Evolutionary conservation across 352 stramenopile genomes (phyloP).

Genomic region (Globisporangium rhizosaccharum): DNA sequence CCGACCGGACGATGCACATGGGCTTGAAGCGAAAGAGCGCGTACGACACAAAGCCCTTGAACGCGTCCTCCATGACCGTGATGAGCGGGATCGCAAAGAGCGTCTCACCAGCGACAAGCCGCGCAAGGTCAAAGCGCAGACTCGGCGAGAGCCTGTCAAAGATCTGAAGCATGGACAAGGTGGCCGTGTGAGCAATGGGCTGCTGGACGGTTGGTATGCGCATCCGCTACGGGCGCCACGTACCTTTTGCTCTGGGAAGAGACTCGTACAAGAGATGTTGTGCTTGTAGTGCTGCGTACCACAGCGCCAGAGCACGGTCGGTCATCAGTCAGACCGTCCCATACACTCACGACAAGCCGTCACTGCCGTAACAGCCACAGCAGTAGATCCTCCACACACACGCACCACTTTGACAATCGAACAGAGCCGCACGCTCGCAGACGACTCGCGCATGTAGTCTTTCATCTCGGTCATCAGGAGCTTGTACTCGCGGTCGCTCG

Average conservation of each 20-base stretch:
- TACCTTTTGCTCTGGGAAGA: conserved; percentile 83
- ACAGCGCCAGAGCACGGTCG: not conserved
- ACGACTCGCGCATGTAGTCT: conserved; percentile 72
- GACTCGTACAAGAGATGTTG: conserved; percentile 52
- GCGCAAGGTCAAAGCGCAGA: conserved; percentile 75
- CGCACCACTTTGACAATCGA: conserved; percentile 65
- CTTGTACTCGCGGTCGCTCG: conserved; percentile 71
- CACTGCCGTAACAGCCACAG: not conserved
- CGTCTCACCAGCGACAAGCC: conserved; percentile 67
- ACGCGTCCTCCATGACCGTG: conserved; percentile 83
- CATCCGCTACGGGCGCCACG: not conserved
- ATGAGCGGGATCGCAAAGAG: conserved; percentile 80
- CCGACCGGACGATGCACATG: conserved; percentile 54
- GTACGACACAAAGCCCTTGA: conserved; percentile 87
- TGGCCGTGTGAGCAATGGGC: not conserved
- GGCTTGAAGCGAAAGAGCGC: conserved; percentile 78
- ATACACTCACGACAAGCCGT: not conserved
- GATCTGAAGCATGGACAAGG: conserved; percentile 26
- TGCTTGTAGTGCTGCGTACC: conserved; percentile 64
- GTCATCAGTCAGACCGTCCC: not conserved
- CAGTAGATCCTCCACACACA: not conserved
- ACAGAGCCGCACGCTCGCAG: conserved; percentile 43
- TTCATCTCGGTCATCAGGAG: conserved; percentile 83
- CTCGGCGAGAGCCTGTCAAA: conserved; percentile 79
- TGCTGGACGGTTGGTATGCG: not conserved